Evolutionary conservation across 495 filamentous ascomycete species (phyloP), one percentile per base, ranked within the genome.

Genomic region (Podospora pseudocomata): DNA sequence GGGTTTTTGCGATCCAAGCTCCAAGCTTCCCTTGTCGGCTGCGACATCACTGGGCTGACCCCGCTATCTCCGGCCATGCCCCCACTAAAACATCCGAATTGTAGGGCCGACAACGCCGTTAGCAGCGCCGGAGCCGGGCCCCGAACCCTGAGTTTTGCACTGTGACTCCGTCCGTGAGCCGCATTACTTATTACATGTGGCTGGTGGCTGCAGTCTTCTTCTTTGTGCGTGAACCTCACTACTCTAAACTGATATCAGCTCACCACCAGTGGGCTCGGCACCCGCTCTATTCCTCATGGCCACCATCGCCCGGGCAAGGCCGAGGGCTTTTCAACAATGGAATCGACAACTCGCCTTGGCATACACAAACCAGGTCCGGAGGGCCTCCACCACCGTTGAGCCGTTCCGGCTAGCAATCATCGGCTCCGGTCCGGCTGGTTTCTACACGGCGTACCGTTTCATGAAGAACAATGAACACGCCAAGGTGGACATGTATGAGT

Each of bases 401-500:
- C 89, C 89, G 0, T 86, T 91, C 67, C 89, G 91, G 49, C 83
- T 98, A 70, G 95, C 94, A 71, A 85, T 99, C 65, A 89, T 99
- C 74, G 95, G 95, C 64, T 97, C 96, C 49, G 95, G 95, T 0
- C 95, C 95, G 5, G 95, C 96, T 57, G 95, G 95, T 4, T 99
- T 98, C 79, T 99, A 98, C 75, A 91, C 96, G 5, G 90, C 95
- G 4, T 91, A 93, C 70, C 85, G 93, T 66, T 85, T 94, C 65
- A 87, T 98, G 80, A 83, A 86, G 27, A 92, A 88, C 69, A 83
- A 93, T 16, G 80, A 86, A 16, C 80, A 89, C 77, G 87, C 90
- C 7, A 81, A 89, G 56, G 87, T 99, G 3, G 94, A 97, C 76
- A 98, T 98, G 96, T 99, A 96, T 77, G 95, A 99, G 79, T 88